phyloP scores from a whole-genome alignment of 495 filamentous ascomycete genomes.

The Podospora australis region DNA sequence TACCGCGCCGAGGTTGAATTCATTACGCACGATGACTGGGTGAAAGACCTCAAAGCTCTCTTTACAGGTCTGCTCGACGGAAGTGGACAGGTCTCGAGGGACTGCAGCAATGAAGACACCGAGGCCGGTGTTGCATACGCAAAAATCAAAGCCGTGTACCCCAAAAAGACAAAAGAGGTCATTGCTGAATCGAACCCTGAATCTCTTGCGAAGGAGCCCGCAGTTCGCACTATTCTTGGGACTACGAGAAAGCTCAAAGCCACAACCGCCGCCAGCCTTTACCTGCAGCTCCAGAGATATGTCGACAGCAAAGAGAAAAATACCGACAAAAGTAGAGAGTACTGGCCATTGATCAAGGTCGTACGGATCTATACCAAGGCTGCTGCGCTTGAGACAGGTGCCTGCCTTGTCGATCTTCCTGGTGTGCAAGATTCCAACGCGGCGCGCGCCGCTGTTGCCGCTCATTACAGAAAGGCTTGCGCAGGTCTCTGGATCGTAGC shows the following conservation, averaged over 20 bases:
- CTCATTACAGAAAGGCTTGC: conserved; percentile 54
- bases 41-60: conserved; percentile 44
- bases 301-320: conserved; percentile 33
- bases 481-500: conserved; percentile 56
- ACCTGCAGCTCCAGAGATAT: conserved; percentile 19
- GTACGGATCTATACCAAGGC: conserved; percentile 56
- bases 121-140: conserved; percentile 55
- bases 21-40: conserved; percentile 49
- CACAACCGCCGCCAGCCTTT: conserved; percentile 21
- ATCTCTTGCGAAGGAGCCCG: conserved; percentile 30
- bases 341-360: conserved; percentile 64
- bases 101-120: conserved; percentile 43
- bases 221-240: conserved; percentile 44
- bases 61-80: conserved; percentile 49
- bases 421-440: conserved; percentile 60
- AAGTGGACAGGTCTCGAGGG: conserved; percentile 35
- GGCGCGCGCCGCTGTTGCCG: conserved; percentile 54
- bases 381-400: conserved; percentile 50
- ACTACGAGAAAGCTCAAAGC: conserved; percentile 35
- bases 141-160: conserved; percentile 63
- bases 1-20: conserved; percentile 64
- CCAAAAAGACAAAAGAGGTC: conserved; percentile 31
- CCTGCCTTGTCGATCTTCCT: conserved; percentile 62
- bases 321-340: conserved; percentile 38
- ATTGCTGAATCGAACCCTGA: conserved; percentile 36